Conservation (phyloP, 306 rosid genomes). For the Cucurbita argyrosperma region DNA sequence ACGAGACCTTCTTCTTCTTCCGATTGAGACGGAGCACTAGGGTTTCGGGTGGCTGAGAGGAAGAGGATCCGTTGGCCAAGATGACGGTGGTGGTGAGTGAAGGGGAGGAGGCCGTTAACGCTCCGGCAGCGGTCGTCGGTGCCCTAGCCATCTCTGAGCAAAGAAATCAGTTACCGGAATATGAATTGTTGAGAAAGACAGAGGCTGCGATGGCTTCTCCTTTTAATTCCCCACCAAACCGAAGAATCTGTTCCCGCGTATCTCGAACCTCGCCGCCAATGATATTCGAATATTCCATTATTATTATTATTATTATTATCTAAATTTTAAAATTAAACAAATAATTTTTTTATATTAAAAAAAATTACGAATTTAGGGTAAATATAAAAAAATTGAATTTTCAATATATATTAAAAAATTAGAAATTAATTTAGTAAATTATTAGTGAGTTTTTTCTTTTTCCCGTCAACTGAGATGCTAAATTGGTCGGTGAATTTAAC, state of each 20-base stretch:
- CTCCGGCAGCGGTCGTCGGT: constrained; percentile 1
- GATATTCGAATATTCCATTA: not conserved
- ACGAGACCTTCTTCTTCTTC: constrained; percentile 75
- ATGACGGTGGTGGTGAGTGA: constrained; percentile 34
- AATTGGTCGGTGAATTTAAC: no score
- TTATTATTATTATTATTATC: no score
- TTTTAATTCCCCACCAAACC: not conserved
- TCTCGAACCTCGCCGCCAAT: not conserved
- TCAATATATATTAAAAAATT: no score
- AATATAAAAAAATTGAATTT: no score
- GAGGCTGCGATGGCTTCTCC: not conserved
- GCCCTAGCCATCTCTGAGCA: constrained; percentile 1
- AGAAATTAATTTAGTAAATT: no score
- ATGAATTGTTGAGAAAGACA: not conserved
- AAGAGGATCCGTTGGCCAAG: constrained; percentile 29
- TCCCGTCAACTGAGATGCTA: no score
- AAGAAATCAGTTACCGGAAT: not conserved
- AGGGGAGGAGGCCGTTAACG: constrained; percentile 5
- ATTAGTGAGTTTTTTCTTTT: no score
- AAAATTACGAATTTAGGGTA: no score
- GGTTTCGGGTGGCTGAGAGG: constrained; percentile 28
- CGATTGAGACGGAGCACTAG: constrained; percentile 58
- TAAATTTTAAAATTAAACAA: no score
- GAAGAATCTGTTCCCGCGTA: not conserved
- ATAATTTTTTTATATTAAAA: no score